Evolutionary conservation across 176 grass and related monocot species (phyloP).

Genomic region (Pontederia paniculata): DNA sequence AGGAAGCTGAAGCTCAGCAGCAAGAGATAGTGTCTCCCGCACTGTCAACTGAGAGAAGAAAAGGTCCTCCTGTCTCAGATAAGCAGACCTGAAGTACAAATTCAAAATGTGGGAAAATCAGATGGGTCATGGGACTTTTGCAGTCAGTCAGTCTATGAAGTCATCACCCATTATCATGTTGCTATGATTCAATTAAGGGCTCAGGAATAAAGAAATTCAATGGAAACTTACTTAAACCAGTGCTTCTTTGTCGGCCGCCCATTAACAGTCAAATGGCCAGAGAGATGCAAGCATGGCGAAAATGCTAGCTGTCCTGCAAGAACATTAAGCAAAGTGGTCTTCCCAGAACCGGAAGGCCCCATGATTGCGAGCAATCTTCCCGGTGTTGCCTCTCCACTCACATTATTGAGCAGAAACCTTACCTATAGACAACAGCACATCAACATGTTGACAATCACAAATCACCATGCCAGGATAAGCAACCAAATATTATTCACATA

Average conservation of each 20-base stretch:
- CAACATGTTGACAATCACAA: not conserved
- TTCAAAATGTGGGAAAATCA: not conserved
- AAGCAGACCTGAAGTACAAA: slow-evolving; percentile 46
- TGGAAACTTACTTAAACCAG: slow-evolving; percentile 52
- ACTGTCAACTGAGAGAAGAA: slow-evolving; percentile 92
- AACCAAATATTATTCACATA: too few species aligned
- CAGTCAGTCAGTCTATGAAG: not conserved
- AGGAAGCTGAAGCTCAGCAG: slow-evolving; percentile 86
- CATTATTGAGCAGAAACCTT: slow-evolving; percentile 73
- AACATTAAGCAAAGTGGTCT: slow-evolving; percentile 88
- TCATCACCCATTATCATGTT: not conserved
- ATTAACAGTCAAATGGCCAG: slow-evolving; percentile 51
- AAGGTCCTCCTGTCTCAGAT: slow-evolving; percentile 80
- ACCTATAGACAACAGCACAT: slow-evolving; percentile 27
- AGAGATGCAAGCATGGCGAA: slow-evolving; percentile 58
- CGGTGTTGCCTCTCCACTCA: slow-evolving; percentile 63
- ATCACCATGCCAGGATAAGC: not conserved
- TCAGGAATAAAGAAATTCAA: not conserved
- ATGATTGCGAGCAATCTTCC: slow-evolving; percentile 77
- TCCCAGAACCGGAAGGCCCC: slow-evolving; percentile 84
- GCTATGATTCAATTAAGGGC: not conserved
- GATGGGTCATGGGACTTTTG: not conserved
- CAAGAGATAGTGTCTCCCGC: slow-evolving; percentile 63
- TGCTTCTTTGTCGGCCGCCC: slow-evolving; percentile 30
- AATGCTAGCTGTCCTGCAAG: slow-evolving; percentile 67